A percentile compares a stretch with the other conserved stretches of the same genome.
These are phyloP conservation scores for Ascochyta fabae DNA, from an alignment of 2,329 filamentous ascomycete genomes.

Conservation along the genomic window DNA sequence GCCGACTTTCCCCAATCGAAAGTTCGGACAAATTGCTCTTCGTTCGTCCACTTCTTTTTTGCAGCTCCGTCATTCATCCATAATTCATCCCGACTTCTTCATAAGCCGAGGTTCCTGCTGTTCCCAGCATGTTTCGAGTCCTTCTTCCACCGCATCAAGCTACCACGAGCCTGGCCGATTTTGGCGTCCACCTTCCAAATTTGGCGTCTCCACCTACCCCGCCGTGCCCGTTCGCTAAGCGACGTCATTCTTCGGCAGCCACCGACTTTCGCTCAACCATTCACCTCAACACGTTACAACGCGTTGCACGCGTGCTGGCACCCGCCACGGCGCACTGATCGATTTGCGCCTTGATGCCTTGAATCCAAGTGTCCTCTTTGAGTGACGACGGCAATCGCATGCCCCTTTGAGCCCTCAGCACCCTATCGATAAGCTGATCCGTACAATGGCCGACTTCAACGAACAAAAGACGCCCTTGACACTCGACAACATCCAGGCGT, in stretches of 20 bases:
- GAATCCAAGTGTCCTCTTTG: slow-evolving; percentile 5
- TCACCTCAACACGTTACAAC: slow-evolving; percentile 21
- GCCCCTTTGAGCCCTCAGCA: slow-evolving; percentile 8
- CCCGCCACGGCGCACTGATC: slow-evolving; percentile 17
- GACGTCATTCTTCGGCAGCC: slow-evolving; percentile 19
- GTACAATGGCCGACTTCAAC: slow-evolving; percentile 34
- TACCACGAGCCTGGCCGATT: slow-evolving; percentile 5
- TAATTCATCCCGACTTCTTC: slow-evolving; percentile 1
- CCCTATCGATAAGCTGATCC: slow-evolving; percentile 4
- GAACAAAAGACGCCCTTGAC: slow-evolving; percentile 36
- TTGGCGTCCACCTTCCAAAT: slow-evolving; percentile 14
- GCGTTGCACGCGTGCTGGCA: slow-evolving; percentile 17
- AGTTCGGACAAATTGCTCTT: slow-evolving; percentile 10
- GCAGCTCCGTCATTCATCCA: slow-evolving; percentile 16
- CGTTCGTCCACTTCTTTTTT: slow-evolving; percentile 4
- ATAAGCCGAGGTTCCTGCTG: slow-evolving; percentile 13
- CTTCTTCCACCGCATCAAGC: slow-evolving; percentile 5
- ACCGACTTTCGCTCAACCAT: slow-evolving; percentile 20
- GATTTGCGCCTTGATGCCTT: slow-evolving; percentile 20
- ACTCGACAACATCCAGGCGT: slow-evolving; percentile 30
- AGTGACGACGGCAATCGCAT: slow-evolving; percentile 15
- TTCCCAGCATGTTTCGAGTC: neutral
- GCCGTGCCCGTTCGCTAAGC: slow-evolving; percentile 17
- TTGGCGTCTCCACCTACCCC: slow-evolving; percentile 20
- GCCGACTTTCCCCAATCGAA: slow-evolving; percentile 14